Conservation (phyloP, 768 basidiomycete species). For the Boletus vermiculosoides region DNA sequence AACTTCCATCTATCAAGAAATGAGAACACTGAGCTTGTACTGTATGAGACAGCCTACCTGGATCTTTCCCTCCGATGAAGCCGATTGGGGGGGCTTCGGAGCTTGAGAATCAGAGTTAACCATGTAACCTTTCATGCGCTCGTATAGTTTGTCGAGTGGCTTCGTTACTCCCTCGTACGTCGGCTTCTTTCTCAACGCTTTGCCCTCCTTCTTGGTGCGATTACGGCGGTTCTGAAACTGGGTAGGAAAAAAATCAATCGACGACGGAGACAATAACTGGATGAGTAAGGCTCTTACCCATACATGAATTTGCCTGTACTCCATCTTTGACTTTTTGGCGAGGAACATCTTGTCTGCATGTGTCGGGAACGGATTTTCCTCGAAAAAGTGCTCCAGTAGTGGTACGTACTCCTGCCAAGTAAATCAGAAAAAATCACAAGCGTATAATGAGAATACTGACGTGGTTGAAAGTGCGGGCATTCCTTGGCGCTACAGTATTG, state of each 20-base stretch:
- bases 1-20: not conserved
- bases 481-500: not conserved
- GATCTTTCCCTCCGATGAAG: not conserved
- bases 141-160: not conserved
- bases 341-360: conserved; percentile 16
- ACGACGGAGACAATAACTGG: fast-evolving
- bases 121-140: not conserved
- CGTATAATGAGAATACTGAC: not conserved
- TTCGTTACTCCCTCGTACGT: not conserved
- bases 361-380: conserved; percentile 10
- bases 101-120: not conserved
- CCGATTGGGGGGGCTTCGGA: fast-evolving
- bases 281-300: not conserved
- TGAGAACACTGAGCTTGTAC: not conserved
- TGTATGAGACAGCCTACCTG: not conserved
- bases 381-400: conserved; percentile 12
- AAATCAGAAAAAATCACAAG: fast-evolving
- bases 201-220: conserved; percentile 6
- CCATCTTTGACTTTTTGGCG: conserved; percentile 7
- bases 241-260: not conserved
- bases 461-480: not conserved
- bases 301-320: conserved; percentile 16
- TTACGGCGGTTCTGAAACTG: conserved; percentile 18
- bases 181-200: not conserved
- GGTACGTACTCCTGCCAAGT: not conserved